Evolutionary conservation across 768 basidiomycete species (phyloP).

Genomic region (Russula lepida): DNA sequence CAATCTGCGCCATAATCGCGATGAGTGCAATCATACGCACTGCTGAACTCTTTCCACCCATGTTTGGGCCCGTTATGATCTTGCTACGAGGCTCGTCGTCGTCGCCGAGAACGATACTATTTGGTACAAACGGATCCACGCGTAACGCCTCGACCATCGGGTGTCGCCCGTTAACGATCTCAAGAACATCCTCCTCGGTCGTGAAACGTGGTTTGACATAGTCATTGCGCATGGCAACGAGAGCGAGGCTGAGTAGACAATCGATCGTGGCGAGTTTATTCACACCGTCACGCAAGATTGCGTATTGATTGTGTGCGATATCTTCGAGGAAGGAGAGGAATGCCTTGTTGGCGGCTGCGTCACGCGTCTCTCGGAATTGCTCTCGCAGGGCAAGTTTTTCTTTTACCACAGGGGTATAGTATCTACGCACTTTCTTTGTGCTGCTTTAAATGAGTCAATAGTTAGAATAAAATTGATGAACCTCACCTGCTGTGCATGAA

Average conservation of each 20-base stretch:
- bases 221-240: constrained; percentile 63
- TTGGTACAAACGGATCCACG: constrained; percentile 80
- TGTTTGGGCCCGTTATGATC: constrained; percentile 79
- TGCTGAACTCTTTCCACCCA: constrained; percentile 83
- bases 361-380: constrained; percentile 63
- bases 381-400: constrained; percentile 60
- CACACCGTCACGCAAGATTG: constrained; percentile 61
- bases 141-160: constrained; percentile 83
- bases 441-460: constrained; percentile 31
- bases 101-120: constrained; percentile 60
- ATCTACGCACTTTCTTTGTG: constrained; percentile 65
- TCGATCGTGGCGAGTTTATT: constrained; percentile 79
- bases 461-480: background rate
- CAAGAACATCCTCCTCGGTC: constrained; percentile 54
- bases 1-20: constrained; percentile 80
- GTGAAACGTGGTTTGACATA: constrained; percentile 76
- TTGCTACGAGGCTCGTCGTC: constrained; percentile 42
- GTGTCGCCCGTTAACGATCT: constrained; percentile 80
- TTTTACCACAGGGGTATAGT: constrained; percentile 62
- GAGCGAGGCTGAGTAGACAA: constrained; percentile 79
- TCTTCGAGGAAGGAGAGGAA: constrained; percentile 62
- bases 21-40: constrained; percentile 75
- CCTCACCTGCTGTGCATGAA: constrained; percentile 53
- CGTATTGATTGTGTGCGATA: constrained; percentile 61
- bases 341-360: constrained; percentile 56